Base-by-base conservation (phyloP, 2,329 filamentous ascomycete genomes). In the Xylaria sp. region DNA sequence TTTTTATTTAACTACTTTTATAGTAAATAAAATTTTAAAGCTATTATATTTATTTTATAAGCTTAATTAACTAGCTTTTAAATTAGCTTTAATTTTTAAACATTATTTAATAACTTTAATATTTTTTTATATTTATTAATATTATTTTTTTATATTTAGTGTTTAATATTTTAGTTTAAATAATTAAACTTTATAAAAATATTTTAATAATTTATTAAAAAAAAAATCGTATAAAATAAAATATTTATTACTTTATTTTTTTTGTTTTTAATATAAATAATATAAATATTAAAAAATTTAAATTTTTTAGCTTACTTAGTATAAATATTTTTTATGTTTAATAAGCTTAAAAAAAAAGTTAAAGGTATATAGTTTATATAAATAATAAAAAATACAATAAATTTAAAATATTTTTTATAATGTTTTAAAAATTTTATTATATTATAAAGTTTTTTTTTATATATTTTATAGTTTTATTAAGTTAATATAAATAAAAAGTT, bases 371-470 rank as follows among this genome's bases (percentile, higher is more conserved):
- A 54, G n/a, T 54, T 34, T 18, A 34, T 54, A 54, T 54, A 54
- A n/a, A 54, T 54, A 54, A 54, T 34, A 34, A 54, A 54, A 7
- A 54, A 34, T 8, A 54, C 6, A 7, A 15, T 18, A 8, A 18
- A 54, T 34, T 54, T 34, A 54, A 54, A 54, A 34, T 54, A 54
- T n/a, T 9, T 4, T 54, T 54, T 54, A 54, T 54, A 54, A n/a
- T 3, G 1, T 34, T 34, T 8, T n/a, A n/a, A 2, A 54, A 54
- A 54, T 2, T 54, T 18, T 6, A 54, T 54, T 18, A 54, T 54
- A 34, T 15, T 34, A 34, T 51, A 51, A 3, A 51, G 13, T 13
- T 51, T 13, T 25, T 13, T 25, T 51, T 51, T 28, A 51, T 51
- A 51, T 2, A 5, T 51, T 3, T 6, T 51, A 54, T 54, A 54